Percentiles rank a stretch among this genome's conserved stretches.
Conservation (phyloP, 73 alveolate species). For the Paramecium caudatum region DNA sequence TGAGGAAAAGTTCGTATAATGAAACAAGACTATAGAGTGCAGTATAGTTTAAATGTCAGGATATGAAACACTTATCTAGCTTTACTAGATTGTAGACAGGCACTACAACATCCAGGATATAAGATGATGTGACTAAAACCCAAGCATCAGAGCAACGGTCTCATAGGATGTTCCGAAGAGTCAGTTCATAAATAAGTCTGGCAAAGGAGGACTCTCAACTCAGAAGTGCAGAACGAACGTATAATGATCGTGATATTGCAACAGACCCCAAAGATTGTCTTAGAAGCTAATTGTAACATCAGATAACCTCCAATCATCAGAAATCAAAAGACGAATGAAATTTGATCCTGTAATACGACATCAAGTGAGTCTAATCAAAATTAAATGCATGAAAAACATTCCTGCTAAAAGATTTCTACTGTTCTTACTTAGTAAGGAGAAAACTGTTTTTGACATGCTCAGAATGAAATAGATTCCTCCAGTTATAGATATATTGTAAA, state of each 20-base stretch:
- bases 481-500: conserved; percentile 23
- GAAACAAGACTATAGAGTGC: conserved; percentile 32
- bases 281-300: neutral
- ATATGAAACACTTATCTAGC: neutral
- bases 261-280: neutral
- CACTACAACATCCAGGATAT: neutral
- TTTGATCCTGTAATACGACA: conserved; percentile 33
- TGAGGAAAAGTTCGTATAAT: neutral
- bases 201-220: conserved; percentile 12
- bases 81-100: conserved; percentile 18
- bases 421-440: neutral
- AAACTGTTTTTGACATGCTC: neutral
- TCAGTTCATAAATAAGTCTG: conserved; percentile 19
- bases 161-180: conserved; percentile 12
- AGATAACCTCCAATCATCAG: conserved; percentile 9
- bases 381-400: neutral
- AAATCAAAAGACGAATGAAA: conserved; percentile 36
- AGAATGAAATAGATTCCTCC: conserved; percentile 27
- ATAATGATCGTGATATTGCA: conserved; percentile 6
- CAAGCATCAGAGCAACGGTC: neutral
- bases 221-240: conserved; percentile 37
- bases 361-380: neutral
- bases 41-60: conserved; percentile 5
- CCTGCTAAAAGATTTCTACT: conserved; percentile 15
- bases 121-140: neutral